Evolutionary conservation across 768 basidiomycete genomes (phyloP).

Genomic region (Lentinula raphanica): DNA sequence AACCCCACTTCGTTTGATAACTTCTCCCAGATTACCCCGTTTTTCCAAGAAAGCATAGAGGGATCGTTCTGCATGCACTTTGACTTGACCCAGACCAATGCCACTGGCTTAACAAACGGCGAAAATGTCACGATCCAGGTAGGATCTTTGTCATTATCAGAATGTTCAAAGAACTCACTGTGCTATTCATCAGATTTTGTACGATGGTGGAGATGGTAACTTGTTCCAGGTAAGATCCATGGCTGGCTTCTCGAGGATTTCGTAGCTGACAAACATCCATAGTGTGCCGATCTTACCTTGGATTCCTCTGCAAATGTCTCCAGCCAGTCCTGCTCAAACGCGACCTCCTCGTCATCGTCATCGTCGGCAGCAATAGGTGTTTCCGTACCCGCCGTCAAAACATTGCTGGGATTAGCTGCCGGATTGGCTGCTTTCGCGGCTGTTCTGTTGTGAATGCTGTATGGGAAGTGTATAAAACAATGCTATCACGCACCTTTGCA

Average conservation of each 20-base stretch:
- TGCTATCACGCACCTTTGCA: not conserved
- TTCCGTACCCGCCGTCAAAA: not conserved
- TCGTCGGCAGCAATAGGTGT: not conserved
- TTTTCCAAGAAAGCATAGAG: conserved; percentile 46
- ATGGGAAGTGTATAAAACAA: not conserved
- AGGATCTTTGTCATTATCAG: not conserved
- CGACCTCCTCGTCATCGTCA: conserved; percentile 3
- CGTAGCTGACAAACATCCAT: conserved; percentile 1
- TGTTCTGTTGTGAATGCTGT: conserved; percentile 12
- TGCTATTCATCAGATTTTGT: conserved; percentile 40
- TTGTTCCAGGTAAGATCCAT: conserved; percentile 57
- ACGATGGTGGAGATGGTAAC: conserved; percentile 62
- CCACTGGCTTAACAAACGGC: conserved; percentile 43
- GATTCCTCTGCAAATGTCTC: conserved; percentile 40
- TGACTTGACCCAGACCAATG: conserved; percentile 46
- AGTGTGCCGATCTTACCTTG: conserved; percentile 81
- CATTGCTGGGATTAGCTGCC: conserved; percentile 18
- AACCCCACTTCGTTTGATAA: conserved; percentile 60
- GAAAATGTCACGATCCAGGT: conserved; percentile 70
- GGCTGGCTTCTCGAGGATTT: not conserved
- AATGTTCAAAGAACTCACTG: not conserved
- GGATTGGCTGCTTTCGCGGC: conserved; percentile 17
- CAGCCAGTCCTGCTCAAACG: conserved; percentile 30
- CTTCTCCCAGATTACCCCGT: conserved; percentile 52
- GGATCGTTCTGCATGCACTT: conserved; percentile 68